A percentile compares a stretch with the other conserved stretches of the same genome.
phyloP scores from a whole-genome alignment of 108 stramenopile species.

The Cyclotella cryptica region DNA sequence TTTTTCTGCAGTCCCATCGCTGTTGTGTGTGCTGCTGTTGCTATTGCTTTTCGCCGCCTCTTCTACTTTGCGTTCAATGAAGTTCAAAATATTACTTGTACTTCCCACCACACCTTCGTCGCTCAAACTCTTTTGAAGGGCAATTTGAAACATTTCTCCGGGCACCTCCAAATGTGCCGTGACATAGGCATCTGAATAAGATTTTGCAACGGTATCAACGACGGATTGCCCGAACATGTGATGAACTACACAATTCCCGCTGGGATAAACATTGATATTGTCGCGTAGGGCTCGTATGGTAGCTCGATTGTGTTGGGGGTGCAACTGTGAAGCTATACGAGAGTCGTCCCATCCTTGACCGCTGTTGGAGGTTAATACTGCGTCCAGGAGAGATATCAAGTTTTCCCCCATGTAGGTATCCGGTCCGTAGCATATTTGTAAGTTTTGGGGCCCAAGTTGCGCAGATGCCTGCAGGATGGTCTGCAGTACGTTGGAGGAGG shows the following conservation, averaged over 20 bases:
- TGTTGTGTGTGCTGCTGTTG: too few relatives aligned
- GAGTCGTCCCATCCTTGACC: constrained; percentile 68
- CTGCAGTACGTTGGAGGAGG: constrained; percentile 88
- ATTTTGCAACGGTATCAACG: constrained; percentile 67
- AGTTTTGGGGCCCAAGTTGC: constrained; percentile 69
- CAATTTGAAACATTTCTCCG: constrained; percentile 97
- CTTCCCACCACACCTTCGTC: constrained; percentile 91
- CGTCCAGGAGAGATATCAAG: constrained; percentile 73
- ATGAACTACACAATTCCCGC: constrained; percentile 95
- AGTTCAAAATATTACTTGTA: constrained; percentile 92
- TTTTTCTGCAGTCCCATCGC: not conserved
- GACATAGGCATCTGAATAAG: constrained; percentile 85
- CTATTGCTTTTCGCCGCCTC: constrained; percentile 10
- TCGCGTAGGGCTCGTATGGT: constrained; percentile 64
- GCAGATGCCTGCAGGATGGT: constrained; percentile 90
- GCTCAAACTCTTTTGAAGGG: constrained; percentile 81
- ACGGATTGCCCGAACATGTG: constrained; percentile 93
- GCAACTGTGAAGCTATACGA: constrained; percentile 66
- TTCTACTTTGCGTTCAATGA: constrained; percentile 86
- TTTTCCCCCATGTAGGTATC: constrained; percentile 98
- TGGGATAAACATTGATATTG: constrained; percentile 77
- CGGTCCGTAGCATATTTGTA: constrained; percentile 91
- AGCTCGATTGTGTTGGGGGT: constrained; percentile 67
- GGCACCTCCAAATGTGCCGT: constrained; percentile 97
- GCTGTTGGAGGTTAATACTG: constrained; percentile 41